Evolutionary conservation across 2,329 filamentous ascomycete species (phyloP).

Genomic region (Didymella sp.): DNA sequence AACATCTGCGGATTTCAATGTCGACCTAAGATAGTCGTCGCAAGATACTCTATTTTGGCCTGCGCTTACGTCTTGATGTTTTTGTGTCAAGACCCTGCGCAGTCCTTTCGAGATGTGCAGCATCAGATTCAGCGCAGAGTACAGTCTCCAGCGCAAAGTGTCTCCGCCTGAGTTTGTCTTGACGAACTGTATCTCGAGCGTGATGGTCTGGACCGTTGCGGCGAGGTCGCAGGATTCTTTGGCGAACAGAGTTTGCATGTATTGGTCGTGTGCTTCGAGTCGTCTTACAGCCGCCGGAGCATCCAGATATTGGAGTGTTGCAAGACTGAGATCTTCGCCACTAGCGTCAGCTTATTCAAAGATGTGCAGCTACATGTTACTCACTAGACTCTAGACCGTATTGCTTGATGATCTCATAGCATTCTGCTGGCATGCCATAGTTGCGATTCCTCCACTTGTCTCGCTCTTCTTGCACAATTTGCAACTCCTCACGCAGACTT

Average conservation of each 20-base stretch:
- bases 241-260: constrained; percentile 9
- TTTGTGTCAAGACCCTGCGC: not conserved
- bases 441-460: constrained; percentile 10
- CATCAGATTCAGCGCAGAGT: constrained; percentile 12
- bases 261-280: constrained; percentile 8
- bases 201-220: constrained; percentile 1
- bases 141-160: constrained; percentile 11
- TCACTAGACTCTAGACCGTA: constrained; percentile 1
- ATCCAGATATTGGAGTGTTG: constrained; percentile 5
- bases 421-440: constrained; percentile 3
- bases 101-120: constrained; percentile 5
- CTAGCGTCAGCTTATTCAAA: not conserved
- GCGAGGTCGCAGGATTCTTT: constrained; percentile 2
- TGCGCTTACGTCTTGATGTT: not conserved
- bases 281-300: constrained; percentile 3
- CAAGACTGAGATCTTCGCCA: constrained; percentile 1
- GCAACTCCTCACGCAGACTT: constrained; percentile 6
- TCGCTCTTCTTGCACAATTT: not conserved
- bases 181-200: constrained; percentile 8
- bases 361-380: not conserved
- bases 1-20: constrained; percentile 8
- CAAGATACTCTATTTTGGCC: not conserved
- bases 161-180: constrained; percentile 3
- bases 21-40: constrained; percentile 16
- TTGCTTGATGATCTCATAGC: constrained; percentile 10